phyloP scores from a whole-genome alignment of 208 protist species.

The Willaertia magna region DNA sequence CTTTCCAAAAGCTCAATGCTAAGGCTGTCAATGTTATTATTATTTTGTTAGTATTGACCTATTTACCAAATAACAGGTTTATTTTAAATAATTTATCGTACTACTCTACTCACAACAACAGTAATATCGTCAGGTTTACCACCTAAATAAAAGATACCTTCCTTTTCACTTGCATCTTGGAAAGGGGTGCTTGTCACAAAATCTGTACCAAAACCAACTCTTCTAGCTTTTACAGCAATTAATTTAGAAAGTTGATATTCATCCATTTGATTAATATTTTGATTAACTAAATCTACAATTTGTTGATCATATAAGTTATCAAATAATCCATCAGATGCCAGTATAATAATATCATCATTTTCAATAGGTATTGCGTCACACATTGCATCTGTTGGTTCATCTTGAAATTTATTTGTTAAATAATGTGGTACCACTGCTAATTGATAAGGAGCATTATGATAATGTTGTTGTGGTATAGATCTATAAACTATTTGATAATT shows the following conservation, averaged over 20 bases:
- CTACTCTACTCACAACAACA: background rate
- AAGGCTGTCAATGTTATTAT: too few species aligned
- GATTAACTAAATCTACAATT: background rate
- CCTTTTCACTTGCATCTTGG: background rate
- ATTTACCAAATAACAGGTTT: too few species aligned
- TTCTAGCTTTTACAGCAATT: background rate
- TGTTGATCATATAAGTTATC: constrained; percentile 56
- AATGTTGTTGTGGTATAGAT: constrained; percentile 67
- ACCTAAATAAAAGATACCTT: background rate
- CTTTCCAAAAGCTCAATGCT: too few species aligned
- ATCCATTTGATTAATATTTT: background rate
- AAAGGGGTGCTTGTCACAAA: background rate
- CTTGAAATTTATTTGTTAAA: background rate
- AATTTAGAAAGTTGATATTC: background rate
- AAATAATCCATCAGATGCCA: constrained; percentile 74
- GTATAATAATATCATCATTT: constrained; percentile 67
- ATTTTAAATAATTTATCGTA: too few species aligned
- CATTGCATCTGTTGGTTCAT: background rate
- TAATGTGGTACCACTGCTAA: constrained; percentile 53
- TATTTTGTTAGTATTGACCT: too few species aligned
- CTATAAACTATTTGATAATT: constrained; percentile 39
- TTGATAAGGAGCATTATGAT: constrained; percentile 78
- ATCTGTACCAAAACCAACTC: background rate
- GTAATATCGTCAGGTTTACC: background rate
- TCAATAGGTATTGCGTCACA: constrained; percentile 48